These are phyloP conservation scores for Aspergillus fumigatus DNA, from an alignment of 2,329 filamentous ascomycete genomes.

Conservation along the genomic window DNA sequence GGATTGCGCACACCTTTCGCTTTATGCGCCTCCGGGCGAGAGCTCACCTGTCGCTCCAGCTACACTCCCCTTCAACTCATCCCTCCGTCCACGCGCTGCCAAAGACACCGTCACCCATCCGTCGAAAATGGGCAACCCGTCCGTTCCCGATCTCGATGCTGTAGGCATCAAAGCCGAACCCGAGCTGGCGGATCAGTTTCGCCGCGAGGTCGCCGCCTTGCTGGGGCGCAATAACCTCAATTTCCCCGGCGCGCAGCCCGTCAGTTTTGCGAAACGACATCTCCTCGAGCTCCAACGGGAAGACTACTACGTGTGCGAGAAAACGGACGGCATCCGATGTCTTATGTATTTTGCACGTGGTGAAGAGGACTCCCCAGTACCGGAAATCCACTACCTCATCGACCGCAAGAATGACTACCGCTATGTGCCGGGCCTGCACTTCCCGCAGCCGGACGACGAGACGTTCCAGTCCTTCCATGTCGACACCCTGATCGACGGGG, in stretches of 20 bases:
- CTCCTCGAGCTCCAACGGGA: conserved; percentile 72
- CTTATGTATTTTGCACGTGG: conserved; percentile 76
- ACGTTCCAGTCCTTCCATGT: conserved; percentile 64
- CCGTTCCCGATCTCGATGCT: conserved; percentile 39
- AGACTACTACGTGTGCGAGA: conserved; percentile 98
- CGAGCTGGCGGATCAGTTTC: conserved; percentile 59
- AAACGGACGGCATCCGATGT: conserved; percentile 93
- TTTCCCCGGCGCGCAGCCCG: conserved; percentile 91
- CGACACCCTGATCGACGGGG: conserved; percentile 82
- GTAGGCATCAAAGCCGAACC: conserved; percentile 60
- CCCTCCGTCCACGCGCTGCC: neutral
- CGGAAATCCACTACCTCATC: conserved; percentile 83
- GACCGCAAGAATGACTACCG: conserved; percentile 98
- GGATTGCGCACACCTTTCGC: conserved; percentile 4
- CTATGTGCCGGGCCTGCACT: conserved; percentile 73
- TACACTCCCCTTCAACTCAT: neutral
- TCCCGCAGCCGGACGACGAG: conserved; percentile 65
- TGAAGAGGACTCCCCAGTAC: conserved; percentile 49
- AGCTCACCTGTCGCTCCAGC: conserved; percentile 8
- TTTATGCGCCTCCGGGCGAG: conserved; percentile 21
- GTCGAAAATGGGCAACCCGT: conserved; percentile 30
- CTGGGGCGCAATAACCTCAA: conserved; percentile 63
- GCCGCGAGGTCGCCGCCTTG: conserved; percentile 67
- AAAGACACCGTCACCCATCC: neutral
- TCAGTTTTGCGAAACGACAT: conserved; percentile 81